Percentiles rank a stretch among this genome's conserved stretches.
These are phyloP conservation scores for Morella rubra DNA, from an alignment of 306 rosid genomes.

Conservation along the genomic window DNA sequence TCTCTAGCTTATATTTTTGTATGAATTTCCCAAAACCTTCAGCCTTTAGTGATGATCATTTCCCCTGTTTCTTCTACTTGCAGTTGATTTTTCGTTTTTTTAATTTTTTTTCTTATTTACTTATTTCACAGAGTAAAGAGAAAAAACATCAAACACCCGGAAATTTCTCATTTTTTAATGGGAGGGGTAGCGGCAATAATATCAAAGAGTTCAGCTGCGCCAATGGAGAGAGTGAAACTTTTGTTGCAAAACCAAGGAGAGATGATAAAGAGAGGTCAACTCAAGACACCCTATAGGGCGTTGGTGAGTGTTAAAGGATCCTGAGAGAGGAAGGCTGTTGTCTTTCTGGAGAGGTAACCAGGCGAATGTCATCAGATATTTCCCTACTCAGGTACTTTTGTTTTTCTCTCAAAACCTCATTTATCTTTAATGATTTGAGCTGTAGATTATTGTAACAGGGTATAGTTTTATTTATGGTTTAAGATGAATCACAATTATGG, in stretches of 20 bases:
- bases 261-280: slow-evolving; percentile 84
- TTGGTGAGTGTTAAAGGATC: slow-evolving; percentile 57
- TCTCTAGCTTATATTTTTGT: neutral
- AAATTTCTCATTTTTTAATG: slow-evolving; percentile 58
- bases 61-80: neutral
- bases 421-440: neutral
- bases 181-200: slow-evolving; percentile 80
- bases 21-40: neutral
- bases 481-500: neutral
- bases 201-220: slow-evolving; percentile 80
- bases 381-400: slow-evolving; percentile 83
- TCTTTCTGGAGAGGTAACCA: slow-evolving; percentile 96
- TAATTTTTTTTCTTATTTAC: neutral
- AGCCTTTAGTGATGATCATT: neutral
- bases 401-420: neutral
- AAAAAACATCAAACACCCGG: slow-evolving; percentile 43
- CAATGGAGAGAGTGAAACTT: slow-evolving; percentile 92
- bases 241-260: slow-evolving; percentile 93
- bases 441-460: neutral
- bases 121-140: slow-evolving; percentile 18
- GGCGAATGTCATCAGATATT: slow-evolving; percentile 80
- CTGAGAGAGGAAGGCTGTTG: slow-evolving; percentile 77
- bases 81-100: neutral
- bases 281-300: slow-evolving; percentile 44
- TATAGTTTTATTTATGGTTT: neutral